These are phyloP conservation scores for Penicillium bovifimosum DNA, from an alignment of 495 filamentous ascomycete genomes.

Conservation along the genomic window DNA sequence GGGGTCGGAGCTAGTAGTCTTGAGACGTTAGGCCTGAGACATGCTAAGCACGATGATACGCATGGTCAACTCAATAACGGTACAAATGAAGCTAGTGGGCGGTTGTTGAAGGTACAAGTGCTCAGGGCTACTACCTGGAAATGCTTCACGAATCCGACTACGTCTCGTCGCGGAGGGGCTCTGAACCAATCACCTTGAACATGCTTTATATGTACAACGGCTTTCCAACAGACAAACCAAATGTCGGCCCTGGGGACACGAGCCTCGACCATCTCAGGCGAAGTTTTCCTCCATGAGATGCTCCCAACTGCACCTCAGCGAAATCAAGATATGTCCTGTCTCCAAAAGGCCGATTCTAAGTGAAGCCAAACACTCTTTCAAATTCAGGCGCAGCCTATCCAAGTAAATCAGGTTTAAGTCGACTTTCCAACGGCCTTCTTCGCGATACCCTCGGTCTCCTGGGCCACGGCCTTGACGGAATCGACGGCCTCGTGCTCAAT, in stretches of 20 bases:
- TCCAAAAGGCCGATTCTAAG: slow-evolving; percentile 11
- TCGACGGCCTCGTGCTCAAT: slow-evolving; percentile 44
- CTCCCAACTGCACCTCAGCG: not conserved
- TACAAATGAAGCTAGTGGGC: not conserved
- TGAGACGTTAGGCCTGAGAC: not conserved
- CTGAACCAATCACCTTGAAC: slow-evolving; percentile 14
- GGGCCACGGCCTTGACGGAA: slow-evolving; percentile 29
- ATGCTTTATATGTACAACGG: slow-evolving; percentile 27
- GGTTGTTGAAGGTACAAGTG: not conserved
- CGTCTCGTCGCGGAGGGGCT: not conserved
- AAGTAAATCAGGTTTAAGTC: slow-evolving; percentile 5
- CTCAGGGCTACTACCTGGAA: not conserved
- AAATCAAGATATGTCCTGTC: not conserved
- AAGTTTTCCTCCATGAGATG: not conserved
- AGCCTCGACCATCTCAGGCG: not conserved
- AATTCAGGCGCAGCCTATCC: not conserved
- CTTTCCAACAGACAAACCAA: slow-evolving; percentile 6
- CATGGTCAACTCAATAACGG: not conserved
- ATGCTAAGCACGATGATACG: not conserved
- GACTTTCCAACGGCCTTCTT: slow-evolving; percentile 32
- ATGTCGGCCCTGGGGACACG: not conserved
- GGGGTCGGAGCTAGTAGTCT: not conserved
- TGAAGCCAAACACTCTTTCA: not conserved
- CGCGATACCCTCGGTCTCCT: slow-evolving; percentile 22
- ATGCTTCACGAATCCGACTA: not conserved